These are phyloP conservation scores for Aechmea fasciata DNA, from an alignment of 176 grass and related monocot genomes.

Conservation along the genomic window DNA sequence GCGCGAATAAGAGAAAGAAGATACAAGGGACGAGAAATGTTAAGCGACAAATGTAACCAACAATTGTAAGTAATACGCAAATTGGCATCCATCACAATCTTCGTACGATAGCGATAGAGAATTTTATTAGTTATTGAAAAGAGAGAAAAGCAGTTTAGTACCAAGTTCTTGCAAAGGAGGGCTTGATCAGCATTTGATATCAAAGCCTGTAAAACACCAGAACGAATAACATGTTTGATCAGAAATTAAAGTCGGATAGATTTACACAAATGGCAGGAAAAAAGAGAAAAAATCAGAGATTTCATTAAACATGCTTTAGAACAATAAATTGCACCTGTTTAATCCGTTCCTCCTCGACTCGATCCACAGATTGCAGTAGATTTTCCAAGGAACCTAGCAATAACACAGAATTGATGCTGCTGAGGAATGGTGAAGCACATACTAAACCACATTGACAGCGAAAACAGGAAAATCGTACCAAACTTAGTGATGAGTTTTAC, in stretches of 20 bases:
- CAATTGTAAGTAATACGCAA: background rate
- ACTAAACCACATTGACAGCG: too few species aligned
- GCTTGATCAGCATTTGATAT: conserved; percentile 60
- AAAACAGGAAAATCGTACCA: conserved; percentile 43
- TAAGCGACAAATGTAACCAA: background rate
- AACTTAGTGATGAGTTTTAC: conserved; percentile 77
- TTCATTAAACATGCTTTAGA: background rate
- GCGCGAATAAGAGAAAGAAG: conserved; percentile 9
- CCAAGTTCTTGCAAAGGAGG: conserved; percentile 87
- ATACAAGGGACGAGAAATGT: background rate
- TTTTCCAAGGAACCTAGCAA: conserved; percentile 83
- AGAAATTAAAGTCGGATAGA: background rate
- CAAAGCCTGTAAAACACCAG: conserved; percentile 52
- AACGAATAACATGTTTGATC: conserved; percentile 4
- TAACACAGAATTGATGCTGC: too few species aligned
- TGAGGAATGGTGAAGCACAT: too few species aligned
- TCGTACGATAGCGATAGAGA: too few species aligned
- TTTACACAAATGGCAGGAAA: background rate
- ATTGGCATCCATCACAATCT: too few species aligned
- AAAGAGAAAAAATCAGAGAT: background rate
- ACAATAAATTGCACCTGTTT: conserved; percentile 42
- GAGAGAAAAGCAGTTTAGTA: conserved; percentile 25
- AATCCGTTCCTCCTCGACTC: conserved; percentile 69
- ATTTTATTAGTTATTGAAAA: background rate
- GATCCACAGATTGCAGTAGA: conserved; percentile 55